Evolutionary conservation across 345 rosid genomes (phyloP), one percentile per base, ranked within the genome.

Genomic region (Acer saccharum): DNA sequence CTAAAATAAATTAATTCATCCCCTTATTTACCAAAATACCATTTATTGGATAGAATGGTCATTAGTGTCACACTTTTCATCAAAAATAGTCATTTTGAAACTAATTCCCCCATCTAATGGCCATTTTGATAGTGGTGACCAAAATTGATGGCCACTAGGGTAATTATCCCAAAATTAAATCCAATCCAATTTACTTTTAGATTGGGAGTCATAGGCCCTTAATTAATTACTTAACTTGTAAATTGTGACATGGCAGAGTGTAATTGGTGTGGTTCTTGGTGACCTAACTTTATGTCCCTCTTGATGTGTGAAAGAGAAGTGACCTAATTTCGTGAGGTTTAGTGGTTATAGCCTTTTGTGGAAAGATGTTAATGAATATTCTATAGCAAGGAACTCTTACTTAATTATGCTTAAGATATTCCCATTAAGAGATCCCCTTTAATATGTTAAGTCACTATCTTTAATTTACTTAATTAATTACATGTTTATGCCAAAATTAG

Each of bases 201-300:
- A 50, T 50, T 14, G 17, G 1, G 55, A 50, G 55, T 50, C 17
- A 14, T 11, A 50, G 16, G 6, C 55, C 55, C 55, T 50, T 60
- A 60, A 60, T 64, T 64, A 29, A 29, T 29, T 64, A 27, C 1
- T 27, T 29, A 64, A 23, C 3, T 25, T 25, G 18, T 29, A 20
- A 25, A 25, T 1, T 1, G 9, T 25, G 44, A 20, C 12, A 14
- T 18, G 74, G 10, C 65, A 17, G 11, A 54, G 20, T 12, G 6
- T 14, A 32, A 72, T 72, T 72, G n/a, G 12, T 4, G 6, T 17
- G 75, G 14, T 39, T 1, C 46, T 25, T 44, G 35, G 65, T 57
- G 29, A 64, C 76, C 77, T 63, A 64, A 74, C 48, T 64, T 74
- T 48, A 63, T 32, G 77, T 18, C 48, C 44, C 65, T 7, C n/a